phyloP scores from a whole-genome alignment of 1,139 yeast species.

The Taiozyma sp. region DNA sequence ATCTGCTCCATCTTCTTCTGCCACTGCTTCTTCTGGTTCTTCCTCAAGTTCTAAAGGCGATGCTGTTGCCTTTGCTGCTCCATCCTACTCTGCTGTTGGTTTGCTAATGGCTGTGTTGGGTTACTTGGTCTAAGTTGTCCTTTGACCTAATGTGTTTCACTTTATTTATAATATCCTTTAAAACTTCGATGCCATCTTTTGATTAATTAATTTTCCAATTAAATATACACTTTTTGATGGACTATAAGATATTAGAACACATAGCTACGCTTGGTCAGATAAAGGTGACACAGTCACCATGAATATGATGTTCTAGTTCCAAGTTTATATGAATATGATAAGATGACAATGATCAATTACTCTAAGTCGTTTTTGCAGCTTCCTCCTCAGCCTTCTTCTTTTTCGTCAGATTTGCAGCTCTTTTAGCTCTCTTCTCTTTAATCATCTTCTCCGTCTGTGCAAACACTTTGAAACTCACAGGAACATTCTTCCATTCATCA shows the following conservation, averaged over 20 bases:
- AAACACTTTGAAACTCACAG: slow-evolving; percentile 73
- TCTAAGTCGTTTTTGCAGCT: not conserved
- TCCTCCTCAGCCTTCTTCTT: not conserved
- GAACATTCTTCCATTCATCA: slow-evolving; percentile 65
- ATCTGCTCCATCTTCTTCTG: slow-evolving; percentile 16
- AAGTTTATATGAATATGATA: not conserved
- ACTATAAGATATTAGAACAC: too few species aligned
- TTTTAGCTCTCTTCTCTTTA: slow-evolving; percentile 34
- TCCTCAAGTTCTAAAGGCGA: slow-evolving; percentile 7
- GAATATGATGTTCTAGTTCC: not conserved
- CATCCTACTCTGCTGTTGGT: slow-evolving; percentile 1
- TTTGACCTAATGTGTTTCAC: not conserved
- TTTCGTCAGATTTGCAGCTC: slow-evolving; percentile 9
- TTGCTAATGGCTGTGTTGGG: slow-evolving; percentile 2
- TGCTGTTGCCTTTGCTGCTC: slow-evolving; percentile 4
- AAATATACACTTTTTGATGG: not conserved
- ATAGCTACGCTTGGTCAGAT: too few species aligned
- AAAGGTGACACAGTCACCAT: not conserved
- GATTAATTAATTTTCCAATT: not conserved
- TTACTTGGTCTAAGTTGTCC: not conserved
- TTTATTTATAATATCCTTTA: not conserved
- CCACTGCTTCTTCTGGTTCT: slow-evolving; percentile 10
- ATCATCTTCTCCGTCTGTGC: slow-evolving; percentile 75
- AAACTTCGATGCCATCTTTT: not conserved
- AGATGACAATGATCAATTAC: not conserved